phyloP scores from a whole-genome alignment of 2,329 filamentous ascomycete species.

The Botryotinia calthae region DNA sequence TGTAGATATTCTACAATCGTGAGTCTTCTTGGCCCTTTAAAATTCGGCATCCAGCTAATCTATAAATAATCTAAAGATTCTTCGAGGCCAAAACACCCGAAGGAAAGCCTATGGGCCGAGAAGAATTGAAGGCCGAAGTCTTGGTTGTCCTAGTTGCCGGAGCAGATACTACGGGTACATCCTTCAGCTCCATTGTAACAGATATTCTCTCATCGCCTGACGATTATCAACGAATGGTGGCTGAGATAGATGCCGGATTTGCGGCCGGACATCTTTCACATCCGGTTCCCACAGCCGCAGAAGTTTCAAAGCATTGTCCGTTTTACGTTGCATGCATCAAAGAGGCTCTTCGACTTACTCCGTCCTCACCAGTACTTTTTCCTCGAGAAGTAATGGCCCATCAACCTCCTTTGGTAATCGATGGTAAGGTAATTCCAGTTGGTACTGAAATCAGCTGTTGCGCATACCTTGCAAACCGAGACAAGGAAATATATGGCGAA shows the following conservation, averaged over 20 bases:
- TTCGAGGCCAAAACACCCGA: neutral
- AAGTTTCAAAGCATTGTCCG: neutral
- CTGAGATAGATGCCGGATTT: constrained; percentile 3
- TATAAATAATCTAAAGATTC: neutral
- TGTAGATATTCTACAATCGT: constrained; percentile 8
- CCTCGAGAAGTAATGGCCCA: constrained; percentile 10
- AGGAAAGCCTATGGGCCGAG: neutral
- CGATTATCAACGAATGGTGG: neutral
- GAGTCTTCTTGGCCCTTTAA: neutral
- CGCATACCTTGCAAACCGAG: constrained; percentile 2
- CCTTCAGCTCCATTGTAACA: constrained; percentile 3
- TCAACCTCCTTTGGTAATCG: neutral
- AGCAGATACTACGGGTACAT: constrained; percentile 10
- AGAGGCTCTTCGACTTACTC: constrained; percentile 12
- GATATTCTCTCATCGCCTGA: neutral
- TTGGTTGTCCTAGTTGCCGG: constrained; percentile 14
- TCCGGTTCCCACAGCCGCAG: neutral
- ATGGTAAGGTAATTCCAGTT: constrained; percentile 1
- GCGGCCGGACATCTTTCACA: neutral
- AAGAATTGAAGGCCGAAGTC: constrained; percentile 9
- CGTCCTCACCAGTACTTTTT: constrained; percentile 9
- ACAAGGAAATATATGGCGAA: constrained; percentile 11
- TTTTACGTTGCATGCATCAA: constrained; percentile 15
- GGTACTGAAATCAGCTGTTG: constrained; percentile 4
- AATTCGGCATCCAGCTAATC: neutral